Percentiles rank a stretch among this genome's conserved stretches.
Evolutionary conservation across 495 filamentous ascomycete species (phyloP).

Genomic region (Xylaria curta): DNA sequence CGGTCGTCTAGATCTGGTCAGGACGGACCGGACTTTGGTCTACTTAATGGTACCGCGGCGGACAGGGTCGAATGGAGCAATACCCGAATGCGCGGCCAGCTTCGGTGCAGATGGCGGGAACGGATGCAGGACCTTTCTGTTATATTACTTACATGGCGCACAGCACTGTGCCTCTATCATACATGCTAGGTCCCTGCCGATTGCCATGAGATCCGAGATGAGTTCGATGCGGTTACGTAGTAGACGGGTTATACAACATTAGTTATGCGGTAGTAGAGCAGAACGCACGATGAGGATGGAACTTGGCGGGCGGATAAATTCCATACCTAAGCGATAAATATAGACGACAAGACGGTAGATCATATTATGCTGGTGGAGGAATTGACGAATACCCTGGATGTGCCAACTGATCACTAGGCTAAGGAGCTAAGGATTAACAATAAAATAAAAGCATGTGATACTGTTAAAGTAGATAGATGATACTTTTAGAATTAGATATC

Average conservation of each 20-base stretch:
- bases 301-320: background rate
- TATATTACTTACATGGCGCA: slow-evolving; percentile 18
- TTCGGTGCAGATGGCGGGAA: slow-evolving; percentile 13
- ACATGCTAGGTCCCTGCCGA: slow-evolving; percentile 15
- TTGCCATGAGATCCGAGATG: slow-evolving; percentile 4
- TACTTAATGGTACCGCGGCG: background rate
- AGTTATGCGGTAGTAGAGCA: background rate
- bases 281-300: background rate
- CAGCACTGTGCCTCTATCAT: background rate
- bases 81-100: slow-evolving; percentile 12
- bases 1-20: slow-evolving; percentile 13
- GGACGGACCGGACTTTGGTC: background rate
- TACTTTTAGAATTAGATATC: background rate
- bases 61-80: slow-evolving; percentile 19
- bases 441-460: background rate
- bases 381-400: background rate
- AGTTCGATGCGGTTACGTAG: background rate
- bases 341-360: background rate
- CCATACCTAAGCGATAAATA: background rate
- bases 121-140: background rate
- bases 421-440: background rate
- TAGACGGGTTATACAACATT: background rate
- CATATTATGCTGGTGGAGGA: background rate
- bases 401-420: background rate
- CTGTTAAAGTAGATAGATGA: background rate